A percentile compares a stretch with the other conserved stretches of the same genome.
Evolutionary conservation across 345 rosid species (phyloP).

Genomic region (Reutealis trisperma): DNA sequence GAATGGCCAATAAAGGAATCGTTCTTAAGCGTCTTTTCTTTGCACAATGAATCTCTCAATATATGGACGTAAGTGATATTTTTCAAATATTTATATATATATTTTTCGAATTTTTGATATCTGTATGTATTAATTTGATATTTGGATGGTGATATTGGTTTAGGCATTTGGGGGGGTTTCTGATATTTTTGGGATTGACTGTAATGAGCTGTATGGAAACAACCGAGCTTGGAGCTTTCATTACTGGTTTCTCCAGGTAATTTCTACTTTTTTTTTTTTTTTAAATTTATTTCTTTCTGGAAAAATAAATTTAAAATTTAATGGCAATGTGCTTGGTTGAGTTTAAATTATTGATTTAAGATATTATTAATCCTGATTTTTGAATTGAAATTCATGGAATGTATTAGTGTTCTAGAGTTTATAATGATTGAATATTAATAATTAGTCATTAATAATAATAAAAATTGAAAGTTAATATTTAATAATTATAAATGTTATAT

Average conservation of each 20-base stretch:
- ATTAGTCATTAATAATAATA: too few species aligned
- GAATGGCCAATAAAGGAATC: conserved; percentile 89
- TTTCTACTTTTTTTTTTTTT: background rate
- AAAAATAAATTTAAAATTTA: background rate
- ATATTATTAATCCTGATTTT: too few species aligned
- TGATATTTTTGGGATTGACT: conserved; percentile 63
- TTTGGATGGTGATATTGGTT: background rate
- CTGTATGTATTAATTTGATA: background rate
- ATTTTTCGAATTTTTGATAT: too few species aligned
- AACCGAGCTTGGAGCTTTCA: conserved; percentile 55
- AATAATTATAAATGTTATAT: too few species aligned
- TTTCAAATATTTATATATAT: background rate
- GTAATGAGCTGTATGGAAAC: conserved; percentile 60
- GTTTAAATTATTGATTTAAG: too few species aligned
- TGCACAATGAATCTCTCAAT: conserved; percentile 96
- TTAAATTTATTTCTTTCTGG: background rate
- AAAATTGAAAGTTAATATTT: too few species aligned
- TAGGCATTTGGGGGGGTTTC: conserved; percentile 82
- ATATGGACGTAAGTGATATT: conserved; percentile 76
- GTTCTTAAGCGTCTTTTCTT: conserved; percentile 67
- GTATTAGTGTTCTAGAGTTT: too few species aligned
- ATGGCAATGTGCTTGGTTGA: too few species aligned
- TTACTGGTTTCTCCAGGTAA: conserved; percentile 56
- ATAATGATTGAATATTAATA: too few species aligned
- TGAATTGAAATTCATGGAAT: too few species aligned